phyloP scores from a whole-genome alignment of 2,329 filamentous ascomycete genomes.

The Orbilia javanica region DNA sequence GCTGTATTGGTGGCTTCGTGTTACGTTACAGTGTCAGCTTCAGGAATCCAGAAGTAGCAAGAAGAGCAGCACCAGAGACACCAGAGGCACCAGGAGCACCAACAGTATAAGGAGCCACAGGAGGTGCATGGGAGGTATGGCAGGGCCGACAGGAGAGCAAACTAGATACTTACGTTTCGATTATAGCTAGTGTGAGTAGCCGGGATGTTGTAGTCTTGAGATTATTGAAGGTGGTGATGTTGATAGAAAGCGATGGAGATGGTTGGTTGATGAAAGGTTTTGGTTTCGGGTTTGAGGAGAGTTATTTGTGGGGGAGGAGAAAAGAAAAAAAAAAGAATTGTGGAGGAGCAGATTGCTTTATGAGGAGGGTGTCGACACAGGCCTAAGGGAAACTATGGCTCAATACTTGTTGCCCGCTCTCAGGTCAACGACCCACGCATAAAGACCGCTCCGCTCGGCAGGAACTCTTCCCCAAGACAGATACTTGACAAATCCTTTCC shows the following conservation, averaged over 20 bases:
- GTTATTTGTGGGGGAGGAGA: neutral
- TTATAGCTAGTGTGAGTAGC: neutral
- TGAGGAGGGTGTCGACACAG: neutral
- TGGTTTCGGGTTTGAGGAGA: neutral
- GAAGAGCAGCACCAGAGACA: neutral
- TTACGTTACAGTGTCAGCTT: neutral
- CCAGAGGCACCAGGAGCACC: neutral
- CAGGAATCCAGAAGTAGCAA: neutral
- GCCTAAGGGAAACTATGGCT: slow-evolving; percentile 2
- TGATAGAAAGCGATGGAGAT: neutral
- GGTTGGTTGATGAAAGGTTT: neutral
- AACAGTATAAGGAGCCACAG: neutral
- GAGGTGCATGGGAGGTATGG: neutral
- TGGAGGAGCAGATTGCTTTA: neutral
- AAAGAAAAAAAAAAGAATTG: neutral
- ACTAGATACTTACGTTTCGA: neutral
- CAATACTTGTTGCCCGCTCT: slow-evolving; percentile 1
- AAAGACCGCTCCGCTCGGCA: neutral
- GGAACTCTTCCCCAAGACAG: neutral
- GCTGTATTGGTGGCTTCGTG: neutral
- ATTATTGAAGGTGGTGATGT: neutral
- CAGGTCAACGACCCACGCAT: neutral
- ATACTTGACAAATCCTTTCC: neutral
- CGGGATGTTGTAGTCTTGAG: neutral
- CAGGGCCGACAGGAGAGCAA: neutral